Conservation (phyloP, 2,329 filamentous ascomycete species). For the Arthrobotrys musiformis region DNA sequence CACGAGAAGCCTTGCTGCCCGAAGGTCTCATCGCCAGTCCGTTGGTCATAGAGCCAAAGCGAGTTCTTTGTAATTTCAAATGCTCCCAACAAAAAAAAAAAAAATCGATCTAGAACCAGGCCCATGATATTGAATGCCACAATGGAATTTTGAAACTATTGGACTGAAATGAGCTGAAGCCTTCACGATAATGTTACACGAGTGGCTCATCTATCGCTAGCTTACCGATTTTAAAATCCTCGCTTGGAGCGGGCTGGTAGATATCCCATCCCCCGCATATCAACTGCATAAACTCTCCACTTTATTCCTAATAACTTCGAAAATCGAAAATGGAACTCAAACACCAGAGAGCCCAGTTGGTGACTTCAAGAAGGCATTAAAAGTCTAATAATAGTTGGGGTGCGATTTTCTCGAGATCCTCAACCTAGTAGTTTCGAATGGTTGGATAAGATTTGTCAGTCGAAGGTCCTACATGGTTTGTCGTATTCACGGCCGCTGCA, state of each 20-base stretch:
- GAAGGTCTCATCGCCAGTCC: neutral
- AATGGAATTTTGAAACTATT: neutral
- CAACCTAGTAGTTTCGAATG: constrained; percentile 19
- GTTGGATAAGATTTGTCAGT: constrained; percentile 49
- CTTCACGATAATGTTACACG: neutral
- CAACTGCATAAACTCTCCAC: neutral
- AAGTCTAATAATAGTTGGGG: constrained; percentile 55
- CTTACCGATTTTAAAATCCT: neutral
- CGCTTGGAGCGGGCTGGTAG: neutral
- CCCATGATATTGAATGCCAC: neutral
- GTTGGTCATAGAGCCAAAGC: neutral
- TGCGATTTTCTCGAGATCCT: constrained; percentile 52
- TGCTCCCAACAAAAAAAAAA: neutral
- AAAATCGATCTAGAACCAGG: neutral
- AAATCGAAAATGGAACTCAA: neutral
- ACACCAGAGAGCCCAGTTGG: neutral
- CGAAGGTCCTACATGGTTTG: neutral
- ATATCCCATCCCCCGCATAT: neutral
- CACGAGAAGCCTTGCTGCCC: neutral
- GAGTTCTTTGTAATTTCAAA: neutral
- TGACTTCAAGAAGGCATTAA: neutral
- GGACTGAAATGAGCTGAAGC: neutral
- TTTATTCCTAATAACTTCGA: constrained; percentile 1
- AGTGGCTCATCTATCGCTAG: constrained; percentile 9
- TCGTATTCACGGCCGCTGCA: neutral